Evolutionary conservation across 257 asterid species (phyloP), one percentile per base, ranked within the genome.

Genomic region (Lycium ferocissimum): DNA sequence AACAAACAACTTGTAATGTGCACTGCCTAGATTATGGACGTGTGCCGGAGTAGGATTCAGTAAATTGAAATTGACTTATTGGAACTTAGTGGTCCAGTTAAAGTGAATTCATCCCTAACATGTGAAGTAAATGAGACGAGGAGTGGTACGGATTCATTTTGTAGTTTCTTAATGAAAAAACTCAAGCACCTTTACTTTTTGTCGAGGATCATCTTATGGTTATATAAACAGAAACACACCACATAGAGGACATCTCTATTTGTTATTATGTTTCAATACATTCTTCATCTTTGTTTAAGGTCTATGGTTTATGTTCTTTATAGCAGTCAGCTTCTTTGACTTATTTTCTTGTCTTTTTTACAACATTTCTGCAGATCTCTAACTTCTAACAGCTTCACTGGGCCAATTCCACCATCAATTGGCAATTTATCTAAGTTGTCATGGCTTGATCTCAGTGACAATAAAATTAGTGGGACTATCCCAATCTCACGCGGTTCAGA

Each of bases 381-480:
- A 89, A 93, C 89, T 85, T 86, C 93, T 0, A 95, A 95, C 84
- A 84, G 88, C 89, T 94, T 94, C 89, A 94, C 51, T 73, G 98
- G 98, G 71, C 65, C 91, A 7, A 95, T 94, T 88, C 99, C 99
- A 56, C 85, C 90, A 82, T 92, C 99, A 22, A 89, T 95, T 82
- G 98, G 99, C 47, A 91, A 92, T 79, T 88, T 95, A 57, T 81
- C 89, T 37, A 88, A 59, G n/a, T 91, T 95, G 47, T 94, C 98
- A 17, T 95, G 99, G 99, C 90, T 95, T 82, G 98, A 95, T 86
- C 89, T 95, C 81, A 92, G 98, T 85, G 88, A 89, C 85, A 95
- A 95, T 86, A 72, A 82, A 79, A 94, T 95, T 56, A 91, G 53
- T 78, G 99, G 97, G 54, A 75, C 89, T 79, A 91, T 95, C 88